phyloP scores from a whole-genome alignment of 2,329 filamentous ascomycete genomes.

The Beauveria brongniartii region DNA sequence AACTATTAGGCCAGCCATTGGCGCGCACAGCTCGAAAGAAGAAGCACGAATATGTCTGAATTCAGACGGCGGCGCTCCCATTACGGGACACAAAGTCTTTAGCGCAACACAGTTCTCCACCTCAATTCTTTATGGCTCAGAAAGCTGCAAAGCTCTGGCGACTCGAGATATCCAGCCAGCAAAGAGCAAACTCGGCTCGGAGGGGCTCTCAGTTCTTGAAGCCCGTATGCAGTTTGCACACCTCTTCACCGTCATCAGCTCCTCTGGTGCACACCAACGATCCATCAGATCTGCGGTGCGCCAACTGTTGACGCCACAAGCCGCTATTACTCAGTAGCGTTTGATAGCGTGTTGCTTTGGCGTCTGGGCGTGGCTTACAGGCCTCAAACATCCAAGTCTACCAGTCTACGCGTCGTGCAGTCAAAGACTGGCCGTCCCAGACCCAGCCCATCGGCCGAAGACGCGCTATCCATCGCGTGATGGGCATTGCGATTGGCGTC shows the following conservation, averaged over 20 bases:
- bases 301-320: neutral
- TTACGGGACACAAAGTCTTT: neutral
- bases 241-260: neutral
- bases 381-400: neutral
- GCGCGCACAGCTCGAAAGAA: neutral
- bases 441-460: neutral
- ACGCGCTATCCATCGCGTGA: neutral
- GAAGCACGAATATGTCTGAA: neutral
- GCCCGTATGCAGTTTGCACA: neutral
- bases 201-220: neutral
- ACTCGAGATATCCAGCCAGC: neutral
- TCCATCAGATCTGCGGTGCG: conserved; percentile 4
- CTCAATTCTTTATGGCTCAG: neutral
- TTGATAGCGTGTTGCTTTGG: neutral
- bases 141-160: neutral
- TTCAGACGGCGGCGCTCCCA: neutral
- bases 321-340: neutral
- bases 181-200: neutral
- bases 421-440: neutral
- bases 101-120: neutral
- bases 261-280: neutral
- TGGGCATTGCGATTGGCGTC: conserved; percentile 1
- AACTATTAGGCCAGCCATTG: neutral
- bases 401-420: neutral
- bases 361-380: neutral